Percentiles rank a stretch among this genome's conserved stretches.
Conservation (phyloP, 176 grass and related monocot species). For the Hordeum marinum region DNA sequence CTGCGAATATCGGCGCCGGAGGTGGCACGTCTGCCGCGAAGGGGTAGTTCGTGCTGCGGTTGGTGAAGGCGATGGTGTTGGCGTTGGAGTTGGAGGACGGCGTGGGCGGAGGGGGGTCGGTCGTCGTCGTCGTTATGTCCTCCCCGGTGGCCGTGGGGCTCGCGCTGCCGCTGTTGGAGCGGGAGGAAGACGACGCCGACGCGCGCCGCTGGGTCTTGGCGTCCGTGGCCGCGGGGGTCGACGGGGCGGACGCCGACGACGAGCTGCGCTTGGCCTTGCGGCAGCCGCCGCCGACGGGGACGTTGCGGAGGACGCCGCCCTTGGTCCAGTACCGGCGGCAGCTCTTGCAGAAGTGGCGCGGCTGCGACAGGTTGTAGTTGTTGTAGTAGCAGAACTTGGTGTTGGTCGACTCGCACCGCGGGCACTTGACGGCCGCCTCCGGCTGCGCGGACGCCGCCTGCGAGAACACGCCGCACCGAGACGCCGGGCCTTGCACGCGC, state of each 20-base stretch:
- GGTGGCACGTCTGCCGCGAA: slow-evolving; percentile 34
- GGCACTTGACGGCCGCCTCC: slow-evolving; percentile 74
- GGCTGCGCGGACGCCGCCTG: not conserved
- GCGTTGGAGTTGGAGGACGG: slow-evolving; percentile 10
- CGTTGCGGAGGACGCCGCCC: slow-evolving; percentile 85
- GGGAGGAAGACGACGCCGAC: slow-evolving; percentile 17
- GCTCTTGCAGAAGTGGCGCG: slow-evolving; percentile 93
- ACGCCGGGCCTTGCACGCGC: not conserved
- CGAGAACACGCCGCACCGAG: slow-evolving; percentile 11
- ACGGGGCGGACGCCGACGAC: slow-evolving; percentile 17
- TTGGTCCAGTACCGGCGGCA: slow-evolving; percentile 98
- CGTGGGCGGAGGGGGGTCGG: not conserved
- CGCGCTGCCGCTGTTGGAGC: slow-evolving; percentile 19
- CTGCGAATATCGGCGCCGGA: slow-evolving; percentile 48
- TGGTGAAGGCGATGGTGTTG: not conserved
- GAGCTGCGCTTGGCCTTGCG: slow-evolving; percentile 61
- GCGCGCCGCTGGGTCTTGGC: slow-evolving; percentile 35
- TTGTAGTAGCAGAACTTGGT: slow-evolving; percentile 99
- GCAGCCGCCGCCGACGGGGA: slow-evolving; percentile 78
- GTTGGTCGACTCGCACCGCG: slow-evolving; percentile 86
- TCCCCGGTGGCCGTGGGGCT: slow-evolving; percentile 16
- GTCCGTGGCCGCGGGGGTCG: slow-evolving; percentile 4
- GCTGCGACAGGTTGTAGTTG: slow-evolving; percentile 93
- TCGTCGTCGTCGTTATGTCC: not conserved
- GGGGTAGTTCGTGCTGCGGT: not conserved